These are phyloP conservation scores for Cryphonectria radicalis DNA, from an alignment of 2,329 filamentous ascomycete species.

Conservation along the genomic window DNA sequence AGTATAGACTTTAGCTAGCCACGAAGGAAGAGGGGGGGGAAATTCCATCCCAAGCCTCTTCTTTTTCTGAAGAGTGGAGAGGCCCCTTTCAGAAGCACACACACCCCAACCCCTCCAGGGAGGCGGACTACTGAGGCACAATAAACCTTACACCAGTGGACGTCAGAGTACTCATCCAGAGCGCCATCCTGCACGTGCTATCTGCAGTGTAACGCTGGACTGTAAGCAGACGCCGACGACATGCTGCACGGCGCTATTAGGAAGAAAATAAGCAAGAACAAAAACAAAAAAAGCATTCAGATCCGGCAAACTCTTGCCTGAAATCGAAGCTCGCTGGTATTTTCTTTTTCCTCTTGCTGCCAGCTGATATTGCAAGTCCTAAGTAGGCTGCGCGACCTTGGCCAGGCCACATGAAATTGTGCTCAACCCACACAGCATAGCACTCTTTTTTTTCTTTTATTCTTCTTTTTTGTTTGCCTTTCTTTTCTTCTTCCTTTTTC, in stretches of 20 bases:
- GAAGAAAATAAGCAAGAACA: neutral
- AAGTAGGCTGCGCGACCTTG: no score
- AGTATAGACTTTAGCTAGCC: neutral
- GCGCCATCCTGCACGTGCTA: constrained; percentile 12
- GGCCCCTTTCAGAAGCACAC: no score
- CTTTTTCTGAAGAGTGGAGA: no score
- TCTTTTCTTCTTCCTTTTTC: no score
- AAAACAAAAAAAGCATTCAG: neutral
- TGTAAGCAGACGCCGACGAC: constrained; percentile 1
- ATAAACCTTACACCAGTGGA: neutral
- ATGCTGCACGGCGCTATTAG: constrained; percentile 3
- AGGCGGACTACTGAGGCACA: neutral
- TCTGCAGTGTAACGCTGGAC: constrained; percentile 14
- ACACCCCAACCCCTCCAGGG: no score
- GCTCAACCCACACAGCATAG: neutral
- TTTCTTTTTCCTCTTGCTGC: neutral
- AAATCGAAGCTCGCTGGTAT: neutral
- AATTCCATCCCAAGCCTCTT: no score
- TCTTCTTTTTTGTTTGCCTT: no score
- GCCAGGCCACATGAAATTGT: neutral
- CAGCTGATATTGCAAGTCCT: no score
- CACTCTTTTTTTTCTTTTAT: neutral
- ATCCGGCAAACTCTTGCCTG: neutral
- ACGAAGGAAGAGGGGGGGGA: neutral
- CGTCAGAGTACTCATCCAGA: neutral